These are phyloP conservation scores for Skeletonema costatum DNA, from an alignment of 108 stramenopile species.

Conservation along the genomic window DNA sequence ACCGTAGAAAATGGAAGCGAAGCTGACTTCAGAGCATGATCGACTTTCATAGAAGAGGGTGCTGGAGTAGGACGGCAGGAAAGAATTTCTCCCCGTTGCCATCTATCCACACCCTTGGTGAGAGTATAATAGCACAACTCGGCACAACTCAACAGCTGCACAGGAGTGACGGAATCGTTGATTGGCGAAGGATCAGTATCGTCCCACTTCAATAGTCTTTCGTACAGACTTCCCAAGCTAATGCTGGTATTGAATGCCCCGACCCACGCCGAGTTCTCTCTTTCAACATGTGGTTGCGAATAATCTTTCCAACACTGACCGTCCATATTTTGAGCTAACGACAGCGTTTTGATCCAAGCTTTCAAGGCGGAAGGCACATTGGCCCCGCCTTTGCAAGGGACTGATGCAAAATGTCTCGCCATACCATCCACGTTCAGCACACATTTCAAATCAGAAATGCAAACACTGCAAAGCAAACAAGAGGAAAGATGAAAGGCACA, in stretches of 20 bases:
- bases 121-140: slow-evolving; percentile 70
- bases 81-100: slow-evolving; percentile 69
- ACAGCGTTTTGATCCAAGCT: slow-evolving; percentile 68
- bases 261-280: slow-evolving; percentile 89
- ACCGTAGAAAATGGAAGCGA: slow-evolving; percentile 80
- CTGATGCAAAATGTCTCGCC: slow-evolving; percentile 74
- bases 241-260: slow-evolving; percentile 93
- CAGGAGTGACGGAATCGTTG: slow-evolving; percentile 14
- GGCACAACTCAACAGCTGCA: slow-evolving; percentile 56
- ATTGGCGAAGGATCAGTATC: slow-evolving; percentile 67
- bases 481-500: neutral
- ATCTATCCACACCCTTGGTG: slow-evolving; percentile 51
- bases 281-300: slow-evolving; percentile 78
- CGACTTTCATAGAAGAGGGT: slow-evolving; percentile 33
- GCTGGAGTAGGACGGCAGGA: slow-evolving; percentile 54
- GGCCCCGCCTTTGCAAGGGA: slow-evolving; percentile 30
- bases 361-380: slow-evolving; percentile 33
- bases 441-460: slow-evolving; percentile 92
- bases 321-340: slow-evolving; percentile 83
- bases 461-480: slow-evolving; percentile 45
- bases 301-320: slow-evolving; percentile 74
- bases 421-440: slow-evolving; percentile 92
- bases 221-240: slow-evolving; percentile 77
- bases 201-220: slow-evolving; percentile 80
- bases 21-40: slow-evolving; percentile 53